Percentiles rank a stretch among this genome's conserved stretches.
Conservation (phyloP, 768 basidiomycete species). For the Lactarius hatsudake region DNA sequence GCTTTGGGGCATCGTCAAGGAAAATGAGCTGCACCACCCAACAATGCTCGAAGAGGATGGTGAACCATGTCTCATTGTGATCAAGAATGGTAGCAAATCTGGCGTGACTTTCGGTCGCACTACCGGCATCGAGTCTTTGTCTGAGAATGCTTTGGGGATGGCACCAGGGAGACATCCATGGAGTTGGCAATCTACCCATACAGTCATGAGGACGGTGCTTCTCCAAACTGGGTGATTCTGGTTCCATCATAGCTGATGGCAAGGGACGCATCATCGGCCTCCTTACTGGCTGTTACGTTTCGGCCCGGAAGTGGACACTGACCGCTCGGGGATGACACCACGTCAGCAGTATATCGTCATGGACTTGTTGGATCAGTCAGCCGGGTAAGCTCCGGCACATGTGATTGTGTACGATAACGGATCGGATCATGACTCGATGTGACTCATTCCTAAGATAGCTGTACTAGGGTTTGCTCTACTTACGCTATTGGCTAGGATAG, state of each 20-base stretch:
- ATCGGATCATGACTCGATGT: too few species aligned
- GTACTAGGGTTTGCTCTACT: too few species aligned
- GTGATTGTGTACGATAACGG: too few species aligned
- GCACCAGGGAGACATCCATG: conserved; percentile 22
- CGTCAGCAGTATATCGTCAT: too few species aligned
- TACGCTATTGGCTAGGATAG: too few species aligned
- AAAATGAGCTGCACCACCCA: conserved; percentile 26
- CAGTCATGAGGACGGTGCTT: conserved; percentile 22
- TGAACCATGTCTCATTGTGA: conserved; percentile 23
- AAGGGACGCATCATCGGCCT: conserved; percentile 25
- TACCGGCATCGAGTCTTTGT: conserved; percentile 29
- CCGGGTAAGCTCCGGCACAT: too few species aligned
- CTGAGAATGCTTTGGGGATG: conserved; percentile 22
- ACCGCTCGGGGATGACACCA: too few species aligned
- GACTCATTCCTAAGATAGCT: too few species aligned
- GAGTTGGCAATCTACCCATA: conserved; percentile 23
- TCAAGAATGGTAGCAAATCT: conserved; percentile 31
- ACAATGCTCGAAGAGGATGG: conserved; percentile 22
- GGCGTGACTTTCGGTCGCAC: conserved; percentile 30
- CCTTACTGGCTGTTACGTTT: too few species aligned
- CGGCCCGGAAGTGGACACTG: too few species aligned
- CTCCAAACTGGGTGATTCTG: conserved; percentile 30
- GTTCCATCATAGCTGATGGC: conserved; percentile 27
- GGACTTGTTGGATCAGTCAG: too few species aligned
- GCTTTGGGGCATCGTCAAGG: conserved; percentile 25